Conservation (phyloP, 2,329 filamentous ascomycete genomes). For the Aspergillus fumigatiaffinis region DNA sequence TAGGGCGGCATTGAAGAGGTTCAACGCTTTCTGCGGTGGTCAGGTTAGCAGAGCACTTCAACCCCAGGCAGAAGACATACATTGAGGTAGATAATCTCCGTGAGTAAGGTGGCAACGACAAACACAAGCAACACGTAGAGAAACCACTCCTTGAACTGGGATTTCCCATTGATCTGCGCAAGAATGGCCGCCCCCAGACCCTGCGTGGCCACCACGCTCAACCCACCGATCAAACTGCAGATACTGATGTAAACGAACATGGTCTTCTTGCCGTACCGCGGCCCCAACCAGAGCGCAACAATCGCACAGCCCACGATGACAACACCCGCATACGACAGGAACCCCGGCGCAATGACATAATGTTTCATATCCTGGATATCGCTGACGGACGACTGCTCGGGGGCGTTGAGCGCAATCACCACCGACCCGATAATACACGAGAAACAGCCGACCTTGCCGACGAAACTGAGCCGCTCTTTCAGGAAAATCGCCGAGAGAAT, state of each 20-base stretch:
- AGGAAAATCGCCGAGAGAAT: conserved; percentile 90
- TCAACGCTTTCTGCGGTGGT: conserved; percentile 80
- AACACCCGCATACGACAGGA: conserved; percentile 78
- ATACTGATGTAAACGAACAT: conserved; percentile 98
- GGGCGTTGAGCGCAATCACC: conserved; percentile 91
- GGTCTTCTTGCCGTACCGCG: conserved; percentile 88
- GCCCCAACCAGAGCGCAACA: conserved; percentile 75
- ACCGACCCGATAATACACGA: conserved; percentile 90
- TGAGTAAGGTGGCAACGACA: conserved; percentile 80
- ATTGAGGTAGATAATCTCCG: conserved; percentile 93
- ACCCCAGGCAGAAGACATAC: conserved; percentile 54
- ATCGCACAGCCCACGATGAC: conserved; percentile 70
- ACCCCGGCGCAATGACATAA: conserved; percentile 81
- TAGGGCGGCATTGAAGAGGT: conserved; percentile 92
- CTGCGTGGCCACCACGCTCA: conserved; percentile 93
- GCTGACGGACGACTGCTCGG: conserved; percentile 74
- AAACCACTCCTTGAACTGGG: conserved; percentile 98
- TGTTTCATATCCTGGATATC: conserved; percentile 90
- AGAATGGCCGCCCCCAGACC: conserved; percentile 88
- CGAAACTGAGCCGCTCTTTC: conserved; percentile 90
- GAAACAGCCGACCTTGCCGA: conserved; percentile 94
- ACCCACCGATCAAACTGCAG: conserved; percentile 87
- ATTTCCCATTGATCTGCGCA: conserved; percentile 73
- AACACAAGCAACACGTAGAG: conserved; percentile 88
- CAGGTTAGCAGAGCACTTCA: conserved; percentile 3